A percentile compares a stretch with the other conserved stretches of the same genome.
These are phyloP conservation scores for Mycena latifolia DNA, from an alignment of 768 basidiomycete genomes.

Conservation along the genomic window DNA sequence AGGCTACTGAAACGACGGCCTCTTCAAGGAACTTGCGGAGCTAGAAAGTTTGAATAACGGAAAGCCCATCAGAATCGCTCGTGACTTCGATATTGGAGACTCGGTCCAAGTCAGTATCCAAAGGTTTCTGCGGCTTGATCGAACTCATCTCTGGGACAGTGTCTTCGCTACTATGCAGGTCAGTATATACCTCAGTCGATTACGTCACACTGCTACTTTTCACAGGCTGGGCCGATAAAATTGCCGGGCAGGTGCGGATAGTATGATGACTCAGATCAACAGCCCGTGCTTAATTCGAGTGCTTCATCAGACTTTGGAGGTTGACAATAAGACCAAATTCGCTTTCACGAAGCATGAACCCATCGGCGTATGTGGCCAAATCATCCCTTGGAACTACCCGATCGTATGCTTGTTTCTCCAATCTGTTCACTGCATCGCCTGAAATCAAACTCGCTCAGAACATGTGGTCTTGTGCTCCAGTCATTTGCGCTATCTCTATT, in stretches of 20 bases:
- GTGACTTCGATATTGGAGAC: slow-evolving; percentile 87
- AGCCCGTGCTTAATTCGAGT: no score
- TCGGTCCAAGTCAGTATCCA: slow-evolving; percentile 55
- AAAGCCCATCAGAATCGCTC: slow-evolving; percentile 77
- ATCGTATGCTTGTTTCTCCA: slow-evolving; percentile 54
- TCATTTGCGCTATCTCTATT: slow-evolving; percentile 52
- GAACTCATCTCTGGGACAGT: slow-evolving; percentile 45
- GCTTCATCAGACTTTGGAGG: slow-evolving; percentile 73
- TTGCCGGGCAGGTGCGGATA: slow-evolving; percentile 78
- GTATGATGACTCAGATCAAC: no score
- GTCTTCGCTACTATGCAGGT: slow-evolving; percentile 87
- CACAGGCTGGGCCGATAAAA: slow-evolving; percentile 93
- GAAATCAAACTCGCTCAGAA: slow-evolving; percentile 21
- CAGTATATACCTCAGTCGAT: not conserved
- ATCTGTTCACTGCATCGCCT: slow-evolving; percentile 4
- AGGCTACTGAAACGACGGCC: slow-evolving; percentile 6
- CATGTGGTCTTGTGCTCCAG: slow-evolving; percentile 32
- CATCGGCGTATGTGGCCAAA: slow-evolving; percentile 95
- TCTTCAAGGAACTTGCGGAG: slow-evolving; percentile 76
- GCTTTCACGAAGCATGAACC: slow-evolving; percentile 74
- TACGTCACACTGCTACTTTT: not conserved
- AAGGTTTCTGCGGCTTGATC: not conserved
- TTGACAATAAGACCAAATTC: slow-evolving; percentile 83
- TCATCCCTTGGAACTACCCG: slow-evolving; percentile 96
- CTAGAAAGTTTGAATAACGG: slow-evolving; percentile 97